Percentiles rank a stretch among this genome's conserved stretches.
Evolutionary conservation across 306 rosid species (phyloP).

Genomic region (Abrus pulchellus): DNA sequence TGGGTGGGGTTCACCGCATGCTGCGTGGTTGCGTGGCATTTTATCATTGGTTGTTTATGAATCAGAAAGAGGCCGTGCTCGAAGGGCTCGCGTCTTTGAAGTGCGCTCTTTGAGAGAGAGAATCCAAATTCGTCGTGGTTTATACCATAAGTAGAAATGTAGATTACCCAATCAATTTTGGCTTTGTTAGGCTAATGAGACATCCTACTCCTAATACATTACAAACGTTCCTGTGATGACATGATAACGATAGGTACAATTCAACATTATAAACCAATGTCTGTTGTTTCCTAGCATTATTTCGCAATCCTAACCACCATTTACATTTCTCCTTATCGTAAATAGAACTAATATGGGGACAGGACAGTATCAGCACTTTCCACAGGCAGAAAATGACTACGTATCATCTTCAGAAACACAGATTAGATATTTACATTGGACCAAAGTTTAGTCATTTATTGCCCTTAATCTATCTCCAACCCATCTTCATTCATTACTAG

Average conservation of each 20-base stretch:
- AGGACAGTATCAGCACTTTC: neutral
- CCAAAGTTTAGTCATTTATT: neutral
- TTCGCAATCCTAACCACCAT: constrained; percentile 10
- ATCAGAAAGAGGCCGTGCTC: too few species aligned
- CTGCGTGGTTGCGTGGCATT: constrained; percentile 35
- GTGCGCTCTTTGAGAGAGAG: too few species aligned
- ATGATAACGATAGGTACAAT: too few species aligned
- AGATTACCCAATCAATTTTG: too few species aligned
- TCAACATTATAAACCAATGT: neutral
- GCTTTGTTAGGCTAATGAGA: too few species aligned
- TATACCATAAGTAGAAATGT: too few species aligned
- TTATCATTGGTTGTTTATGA: constrained; percentile 28
- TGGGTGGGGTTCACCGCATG: constrained; percentile 39
- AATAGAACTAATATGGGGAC: neutral
- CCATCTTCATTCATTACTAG: neutral
- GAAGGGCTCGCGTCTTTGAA: too few species aligned
- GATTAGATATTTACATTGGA: neutral
- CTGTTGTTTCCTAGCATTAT: neutral
- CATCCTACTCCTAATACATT: too few species aligned
- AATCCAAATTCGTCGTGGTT: too few species aligned
- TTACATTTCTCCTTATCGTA: neutral
- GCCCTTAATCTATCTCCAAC: neutral
- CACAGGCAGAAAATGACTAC: neutral
- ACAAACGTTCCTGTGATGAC: too few species aligned
- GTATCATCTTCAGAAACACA: neutral